Percentiles rank a stretch among this genome's conserved stretches.
Conservation (phyloP, 352 stramenopile species). For the Pythium biforme region DNA sequence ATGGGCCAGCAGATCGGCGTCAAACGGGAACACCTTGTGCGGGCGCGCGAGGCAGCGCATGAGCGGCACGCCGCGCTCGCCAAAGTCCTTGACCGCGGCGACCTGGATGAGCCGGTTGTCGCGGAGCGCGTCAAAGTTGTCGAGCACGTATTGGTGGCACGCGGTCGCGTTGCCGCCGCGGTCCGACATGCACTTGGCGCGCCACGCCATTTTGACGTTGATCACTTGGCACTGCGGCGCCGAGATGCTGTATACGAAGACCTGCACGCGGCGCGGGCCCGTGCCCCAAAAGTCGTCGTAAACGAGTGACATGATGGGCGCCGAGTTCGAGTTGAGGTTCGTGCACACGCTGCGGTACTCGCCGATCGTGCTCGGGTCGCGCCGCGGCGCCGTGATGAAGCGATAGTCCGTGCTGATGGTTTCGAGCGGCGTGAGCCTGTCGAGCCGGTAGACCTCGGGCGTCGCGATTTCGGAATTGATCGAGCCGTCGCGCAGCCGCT, state of each 20-base stretch:
- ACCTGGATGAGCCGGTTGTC: slow-evolving; percentile 35
- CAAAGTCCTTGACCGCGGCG: slow-evolving; percentile 37
- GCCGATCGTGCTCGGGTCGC: slow-evolving; percentile 23
- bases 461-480: slow-evolving; percentile 29
- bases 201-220: slow-evolving; percentile 21
- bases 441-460: not conserved
- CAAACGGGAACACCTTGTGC: slow-evolving; percentile 36
- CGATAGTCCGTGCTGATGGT: slow-evolving; percentile 21
- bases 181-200: slow-evolving; percentile 32
- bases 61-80: slow-evolving; percentile 39
- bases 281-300: slow-evolving; percentile 38
- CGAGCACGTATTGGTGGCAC: slow-evolving; percentile 46
- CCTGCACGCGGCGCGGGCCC: slow-evolving; percentile 23
- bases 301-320: slow-evolving; percentile 20
- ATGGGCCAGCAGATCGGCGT: slow-evolving; percentile 58
- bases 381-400: slow-evolving; percentile 27
- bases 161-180: slow-evolving; percentile 30
- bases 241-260: slow-evolving; percentile 36
- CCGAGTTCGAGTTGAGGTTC: slow-evolving; percentile 31
- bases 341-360: slow-evolving; percentile 30
- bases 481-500: slow-evolving; percentile 14
- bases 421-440: slow-evolving; percentile 27
- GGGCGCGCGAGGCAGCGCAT: slow-evolving; percentile 48
- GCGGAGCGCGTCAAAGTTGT: slow-evolving; percentile 39
- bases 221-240: slow-evolving; percentile 32